Evolutionary conservation across 129 eudicot genomes (phyloP), one percentile per base, ranked within the genome.

Genomic region (Apium graveolens): DNA sequence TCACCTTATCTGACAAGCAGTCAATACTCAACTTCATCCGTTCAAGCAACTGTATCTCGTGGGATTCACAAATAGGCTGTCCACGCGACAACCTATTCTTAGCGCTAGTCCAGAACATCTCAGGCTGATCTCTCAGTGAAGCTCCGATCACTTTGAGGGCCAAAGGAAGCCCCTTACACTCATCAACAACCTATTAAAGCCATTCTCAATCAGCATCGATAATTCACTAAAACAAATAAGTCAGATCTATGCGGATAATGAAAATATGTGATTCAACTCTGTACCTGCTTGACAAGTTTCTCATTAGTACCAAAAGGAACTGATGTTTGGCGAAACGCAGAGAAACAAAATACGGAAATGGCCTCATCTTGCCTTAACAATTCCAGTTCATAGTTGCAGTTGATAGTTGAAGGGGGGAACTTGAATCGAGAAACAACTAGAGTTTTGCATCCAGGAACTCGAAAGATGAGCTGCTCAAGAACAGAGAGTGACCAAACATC

Each of bases 101-200:
- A 14, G 96, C 97, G 35, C 92, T 87, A 12, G 29, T 87, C 97
- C 98, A 94, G 34, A 74, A 90, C 91, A 81, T 88, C 85, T 89
- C 97, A 2, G 93, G 71, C 55, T 90, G 93, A 77, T 86, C 98
- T 74, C 90, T 87, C 4, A 94, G 83, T 27, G 98, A 91, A 38
- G 98, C 93, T 44, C 98, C 98, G 35, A 94, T 88, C 76, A 94
- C 98, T 85, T 94, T 94, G 4, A 94, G 87, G 39, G 98, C 98
- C 84, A 94, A 82, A 2, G 98, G 98, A 60, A 94, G 96, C 77
- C 98, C 86, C 81, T 86, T 88, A 70, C 98, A 94, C 80, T 91
- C 92, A 74, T 88, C 89, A 43, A 91, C 97, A 80, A 94, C 78
- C 98, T 94, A 72, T 74, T 3, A 13, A 79, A 85, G 32, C 74